phyloP scores from a whole-genome alignment of 495 filamentous ascomycete species.

The Filosporella fistucella region DNA sequence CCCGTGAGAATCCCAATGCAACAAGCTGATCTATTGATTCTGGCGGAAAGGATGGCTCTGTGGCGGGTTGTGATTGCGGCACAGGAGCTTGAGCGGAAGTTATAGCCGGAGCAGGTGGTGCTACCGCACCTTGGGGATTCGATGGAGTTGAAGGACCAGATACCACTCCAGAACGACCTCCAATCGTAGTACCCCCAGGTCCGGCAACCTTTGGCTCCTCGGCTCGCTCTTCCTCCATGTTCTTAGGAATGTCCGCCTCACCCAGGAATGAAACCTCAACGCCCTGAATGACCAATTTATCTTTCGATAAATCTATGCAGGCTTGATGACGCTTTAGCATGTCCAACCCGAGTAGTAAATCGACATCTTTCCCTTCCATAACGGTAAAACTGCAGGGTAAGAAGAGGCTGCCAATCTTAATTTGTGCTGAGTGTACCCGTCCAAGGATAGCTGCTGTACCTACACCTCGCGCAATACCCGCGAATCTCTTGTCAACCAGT shows the following conservation, averaged over 20 bases:
- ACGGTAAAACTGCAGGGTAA: slow-evolving; percentile 97
- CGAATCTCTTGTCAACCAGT: slow-evolving; percentile 87
- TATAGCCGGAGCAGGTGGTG: slow-evolving; percentile 23
- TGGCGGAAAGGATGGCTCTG: slow-evolving; percentile 42
- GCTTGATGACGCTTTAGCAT: slow-evolving; percentile 96
- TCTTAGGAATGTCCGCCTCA: slow-evolving; percentile 87
- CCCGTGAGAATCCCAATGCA: slow-evolving; percentile 72
- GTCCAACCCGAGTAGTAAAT: slow-evolving; percentile 88
- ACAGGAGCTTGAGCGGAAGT: slow-evolving; percentile 13
- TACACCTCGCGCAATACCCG: slow-evolving; percentile 87
- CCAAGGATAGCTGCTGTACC: slow-evolving; percentile 93
- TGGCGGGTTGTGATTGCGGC: slow-evolving; percentile 1
- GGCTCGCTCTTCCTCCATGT: slow-evolving; percentile 63
- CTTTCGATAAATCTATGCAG: slow-evolving; percentile 77
- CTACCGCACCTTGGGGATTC: slow-evolving; percentile 13
- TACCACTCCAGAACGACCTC: slow-evolving; percentile 78
- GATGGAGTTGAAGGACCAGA: slow-evolving; percentile 34
- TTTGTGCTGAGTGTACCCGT: slow-evolving; percentile 88
- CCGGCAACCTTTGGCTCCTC: slow-evolving; percentile 85
- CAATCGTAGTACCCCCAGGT: slow-evolving; percentile 79
- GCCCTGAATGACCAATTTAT: slow-evolving; percentile 79
- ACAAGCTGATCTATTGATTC: slow-evolving; percentile 68
- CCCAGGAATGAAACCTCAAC: slow-evolving; percentile 85
- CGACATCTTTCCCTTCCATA: slow-evolving; percentile 99
- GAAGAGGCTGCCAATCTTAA: slow-evolving; percentile 84